These are phyloP conservation scores for Penicillium flavigenum DNA, from an alignment of 495 filamentous ascomycete species.

Conservation along the genomic window DNA sequence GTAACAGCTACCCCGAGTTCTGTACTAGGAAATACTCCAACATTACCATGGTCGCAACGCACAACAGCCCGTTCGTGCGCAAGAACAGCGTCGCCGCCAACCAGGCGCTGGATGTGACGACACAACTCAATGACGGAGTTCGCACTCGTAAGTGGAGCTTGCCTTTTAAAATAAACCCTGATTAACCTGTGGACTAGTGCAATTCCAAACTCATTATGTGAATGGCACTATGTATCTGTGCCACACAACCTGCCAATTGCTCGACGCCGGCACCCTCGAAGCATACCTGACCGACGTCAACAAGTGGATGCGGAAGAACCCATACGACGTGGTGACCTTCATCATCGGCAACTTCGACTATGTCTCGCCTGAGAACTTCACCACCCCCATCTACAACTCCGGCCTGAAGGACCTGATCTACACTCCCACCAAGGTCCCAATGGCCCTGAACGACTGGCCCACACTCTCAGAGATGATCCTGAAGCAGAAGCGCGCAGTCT, in stretches of 20 bases:
- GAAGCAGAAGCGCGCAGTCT: slow-evolving; percentile 56
- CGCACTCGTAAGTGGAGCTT: slow-evolving; percentile 61
- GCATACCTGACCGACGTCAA: slow-evolving; percentile 68
- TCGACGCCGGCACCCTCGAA: slow-evolving; percentile 76
- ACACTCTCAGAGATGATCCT: slow-evolving; percentile 78
- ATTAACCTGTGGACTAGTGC: slow-evolving; percentile 50
- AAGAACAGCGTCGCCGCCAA: slow-evolving; percentile 73
- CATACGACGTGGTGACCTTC: slow-evolving; percentile 89
- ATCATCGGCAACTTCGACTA: slow-evolving; percentile 82
- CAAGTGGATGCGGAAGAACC: slow-evolving; percentile 71
- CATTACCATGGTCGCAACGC: slow-evolving; percentile 80
- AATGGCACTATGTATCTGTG: slow-evolving; percentile 63
- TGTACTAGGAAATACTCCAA: slow-evolving; percentile 82
- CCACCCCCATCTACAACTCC: slow-evolving; percentile 58
- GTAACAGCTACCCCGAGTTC: slow-evolving; percentile 85
- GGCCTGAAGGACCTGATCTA: slow-evolving; percentile 72
- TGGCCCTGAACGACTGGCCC: slow-evolving; percentile 78
- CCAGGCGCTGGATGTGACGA: slow-evolving; percentile 64
- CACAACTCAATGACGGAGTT: slow-evolving; percentile 83
- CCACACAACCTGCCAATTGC: slow-evolving; percentile 75
- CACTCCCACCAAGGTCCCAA: slow-evolving; percentile 64
- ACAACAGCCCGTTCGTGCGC: slow-evolving; percentile 81
- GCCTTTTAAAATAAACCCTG: not conserved
- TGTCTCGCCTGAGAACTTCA: slow-evolving; percentile 59
- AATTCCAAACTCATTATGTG: slow-evolving; percentile 76